Evolutionary conservation across 148 eudicot genomes (phyloP), one percentile per base, ranked within the genome.

Genomic region (Suaeda aralocaspica): DNA sequence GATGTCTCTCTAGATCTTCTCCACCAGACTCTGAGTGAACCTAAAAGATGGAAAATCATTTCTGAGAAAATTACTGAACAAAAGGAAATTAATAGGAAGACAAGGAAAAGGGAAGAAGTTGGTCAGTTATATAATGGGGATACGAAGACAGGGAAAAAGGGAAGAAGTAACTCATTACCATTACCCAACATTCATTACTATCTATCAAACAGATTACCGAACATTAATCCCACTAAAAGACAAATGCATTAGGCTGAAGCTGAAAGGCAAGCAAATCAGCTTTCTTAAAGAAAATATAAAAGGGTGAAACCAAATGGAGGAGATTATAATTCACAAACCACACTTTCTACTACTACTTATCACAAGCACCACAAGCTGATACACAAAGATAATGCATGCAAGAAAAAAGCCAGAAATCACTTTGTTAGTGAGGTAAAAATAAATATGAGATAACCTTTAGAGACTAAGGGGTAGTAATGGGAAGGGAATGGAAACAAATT

Each of bases 1-100:
- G 91, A 81, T 91, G 89, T 79, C 81, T 75, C 81, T 87, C 91
- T 62, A 81, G 91, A 78, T 74, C 70, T 74, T 94, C 97, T 71
- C 87, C 98, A 24, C 66, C 84, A 25, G 86, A 84, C 60, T 91
- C 96, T 4, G 72, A 48, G 30, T 60, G 81, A 45, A 78, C 42
- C 81, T 78, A 68, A 25, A 60, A 41, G 28, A 56, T 41, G n/a
- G n/a, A 19, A 58, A 46, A 26, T 15, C 13, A 42, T 24, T 16
- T 25, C 31, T 24, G 14, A 60, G 21, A 46, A 60, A 30, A n/a
- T 45, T 31, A 29, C 31, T 29, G 50, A 48, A 64, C 24, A 33
- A 21, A n/a, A 58, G 56, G 42, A 36, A 25, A 29, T 51, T 24
- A 25, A 24, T 16, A 26, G 21, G 29, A 57, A 71, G 11, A 18